Percentiles rank a stretch among this genome's conserved stretches.
These are phyloP conservation scores for Septoria petroselini DNA, from an alignment of 2,329 filamentous ascomycete species.

Conservation along the genomic window DNA sequence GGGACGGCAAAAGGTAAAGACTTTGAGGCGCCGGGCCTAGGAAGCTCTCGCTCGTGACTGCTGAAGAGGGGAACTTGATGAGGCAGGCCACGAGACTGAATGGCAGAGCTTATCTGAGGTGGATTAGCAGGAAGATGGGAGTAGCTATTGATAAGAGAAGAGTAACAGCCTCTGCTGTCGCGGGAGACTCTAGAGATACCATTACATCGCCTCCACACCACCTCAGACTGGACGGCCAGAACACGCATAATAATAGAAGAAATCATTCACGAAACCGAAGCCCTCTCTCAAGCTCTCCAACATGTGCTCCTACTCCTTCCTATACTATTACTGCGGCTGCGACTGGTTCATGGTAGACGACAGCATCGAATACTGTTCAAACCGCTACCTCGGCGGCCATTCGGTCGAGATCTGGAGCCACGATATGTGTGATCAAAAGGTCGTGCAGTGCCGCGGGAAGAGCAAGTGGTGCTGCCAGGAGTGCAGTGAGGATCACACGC, in stretches of 20 bases:
- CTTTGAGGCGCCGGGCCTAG: background rate
- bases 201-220: background rate
- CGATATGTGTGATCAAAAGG: constrained; percentile 41
- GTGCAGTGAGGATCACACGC: constrained; percentile 25
- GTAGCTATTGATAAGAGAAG: background rate
- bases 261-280: background rate
- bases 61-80: background rate
- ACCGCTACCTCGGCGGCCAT: constrained; percentile 46
- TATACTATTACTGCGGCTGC: constrained; percentile 49
- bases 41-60: background rate
- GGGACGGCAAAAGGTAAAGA: background rate
- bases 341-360: constrained; percentile 50
- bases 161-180: background rate
- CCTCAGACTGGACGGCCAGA: background rate
- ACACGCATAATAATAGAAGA: background rate
- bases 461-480: constrained; percentile 22
- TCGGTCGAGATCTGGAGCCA: constrained; percentile 49
- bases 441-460: constrained; percentile 15
- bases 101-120: background rate
- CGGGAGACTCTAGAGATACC: background rate
- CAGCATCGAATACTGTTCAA: constrained; percentile 46
- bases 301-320: constrained; percentile 50
- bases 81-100: background rate
- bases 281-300: background rate
- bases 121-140: background rate